A percentile compares a stretch with the other conserved stretches of the same genome.
These are phyloP conservation scores for Cytospora paraplurivora DNA, from an alignment of 2,329 filamentous ascomycete genomes.

Conservation along the genomic window DNA sequence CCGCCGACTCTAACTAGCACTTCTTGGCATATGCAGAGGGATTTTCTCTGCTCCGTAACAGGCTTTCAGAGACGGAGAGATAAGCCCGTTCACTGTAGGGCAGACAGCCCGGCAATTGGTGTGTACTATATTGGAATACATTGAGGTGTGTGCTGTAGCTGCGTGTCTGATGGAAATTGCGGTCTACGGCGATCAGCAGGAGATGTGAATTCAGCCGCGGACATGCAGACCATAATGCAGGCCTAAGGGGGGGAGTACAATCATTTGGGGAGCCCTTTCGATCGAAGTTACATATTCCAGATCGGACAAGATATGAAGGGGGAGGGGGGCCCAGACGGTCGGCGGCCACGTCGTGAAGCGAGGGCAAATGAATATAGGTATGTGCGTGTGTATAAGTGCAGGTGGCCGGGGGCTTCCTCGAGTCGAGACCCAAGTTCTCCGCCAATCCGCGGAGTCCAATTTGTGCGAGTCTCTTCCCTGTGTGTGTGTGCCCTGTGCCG, in stretches of 20 bases:
- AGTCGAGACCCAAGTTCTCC: not conserved
- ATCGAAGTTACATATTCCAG: too few species aligned
- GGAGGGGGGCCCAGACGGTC: too few species aligned
- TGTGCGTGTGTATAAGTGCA: too few species aligned
- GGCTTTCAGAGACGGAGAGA: not conserved
- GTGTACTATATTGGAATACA: not conserved
- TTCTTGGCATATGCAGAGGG: not conserved
- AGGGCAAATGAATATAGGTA: too few species aligned
- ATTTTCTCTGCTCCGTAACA: not conserved
- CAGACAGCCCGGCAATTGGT: not conserved
- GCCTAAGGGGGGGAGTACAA: too few species aligned
- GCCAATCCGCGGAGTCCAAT: not conserved
- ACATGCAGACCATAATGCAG: too few species aligned
- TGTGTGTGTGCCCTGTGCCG: not conserved
- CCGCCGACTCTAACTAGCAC: too few species aligned
- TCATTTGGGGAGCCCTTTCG: too few species aligned
- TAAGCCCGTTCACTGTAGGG: not conserved
- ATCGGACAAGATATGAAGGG: too few species aligned
- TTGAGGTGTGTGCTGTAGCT: not conserved
- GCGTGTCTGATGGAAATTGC: not conserved
- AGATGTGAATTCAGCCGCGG: not conserved
- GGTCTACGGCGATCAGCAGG: not conserved
- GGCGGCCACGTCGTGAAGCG: too few species aligned
- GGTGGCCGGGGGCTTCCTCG: too few species aligned
- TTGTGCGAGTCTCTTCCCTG: not conserved